Evolutionary conservation across 331 rosid species (phyloP), one percentile per base, ranked within the genome.

Genomic region (Saraca asoca): DNA sequence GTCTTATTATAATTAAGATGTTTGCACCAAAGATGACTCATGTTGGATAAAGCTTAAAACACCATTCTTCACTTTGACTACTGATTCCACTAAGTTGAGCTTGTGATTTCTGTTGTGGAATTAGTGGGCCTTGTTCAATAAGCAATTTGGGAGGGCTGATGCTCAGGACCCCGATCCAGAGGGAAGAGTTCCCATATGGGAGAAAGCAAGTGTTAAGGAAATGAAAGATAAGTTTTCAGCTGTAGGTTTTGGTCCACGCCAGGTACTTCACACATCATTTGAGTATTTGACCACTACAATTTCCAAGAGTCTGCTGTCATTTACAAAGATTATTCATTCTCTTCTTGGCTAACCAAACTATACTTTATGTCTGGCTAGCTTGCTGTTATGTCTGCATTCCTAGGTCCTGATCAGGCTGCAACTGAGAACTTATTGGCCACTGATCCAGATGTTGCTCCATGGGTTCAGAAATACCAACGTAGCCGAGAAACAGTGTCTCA

Each of bases 241-340:
- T 16, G 66, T 90, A 60, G 98, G 98, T 71, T 69, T 90, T 31
- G 98, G 98, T 50, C 98, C 98, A 56, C 97, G 98, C 43, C 97
- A 90, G 97, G 98, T 88, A 81, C 20, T 9, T 38, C 48, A 46
- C 63, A 10, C 16, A n/a, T n/a, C n/a, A n/a, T n/a, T n/a, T n/a
- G n/a, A n/a, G n/a, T 16, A 44, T 45, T 54, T 56, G 41, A 52
- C 51, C 62, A 37, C 60, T 60, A 41, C 31, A 24, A 24, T 3
- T 24, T 1, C 31, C 3, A 24, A 24, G 31, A 24, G 31, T 3
- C 31, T 24, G 31, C 31, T 24, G 1, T 24, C 31, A 24, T 1
- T 24, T 24, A 3, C 31, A 1, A 24, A 24, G 31, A 24, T 24
- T 24, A 24, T 24, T 24, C 31, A 24, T 24, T 3, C 3, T 24